phyloP scores from a whole-genome alignment of 73 alveolate genomes.

The Paramecium tetraurelia region DNA sequence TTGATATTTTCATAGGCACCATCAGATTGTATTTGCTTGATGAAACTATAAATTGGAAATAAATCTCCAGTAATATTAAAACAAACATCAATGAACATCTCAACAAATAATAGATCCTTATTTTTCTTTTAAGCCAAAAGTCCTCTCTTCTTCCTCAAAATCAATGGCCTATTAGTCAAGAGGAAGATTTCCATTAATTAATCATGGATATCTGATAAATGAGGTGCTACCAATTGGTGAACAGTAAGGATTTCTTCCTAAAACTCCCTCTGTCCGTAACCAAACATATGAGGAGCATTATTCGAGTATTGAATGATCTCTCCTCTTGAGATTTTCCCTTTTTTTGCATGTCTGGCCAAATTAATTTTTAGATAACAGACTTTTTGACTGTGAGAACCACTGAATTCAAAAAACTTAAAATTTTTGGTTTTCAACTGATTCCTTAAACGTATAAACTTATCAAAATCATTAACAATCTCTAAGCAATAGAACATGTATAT shows the following conservation, averaged over 20 bases:
- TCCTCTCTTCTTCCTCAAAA: constrained; percentile 5
- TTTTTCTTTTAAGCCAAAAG: not conserved
- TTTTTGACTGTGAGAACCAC: not conserved
- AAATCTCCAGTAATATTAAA: not conserved
- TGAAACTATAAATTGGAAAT: constrained; percentile 11
- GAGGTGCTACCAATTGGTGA: constrained; percentile 6
- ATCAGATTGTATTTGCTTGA: not conserved
- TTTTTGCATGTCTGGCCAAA: constrained; percentile 38
- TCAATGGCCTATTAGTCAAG: not conserved
- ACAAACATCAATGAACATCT: constrained; percentile 41
- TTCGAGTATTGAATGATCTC: not conserved
- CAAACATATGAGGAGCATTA: constrained; percentile 44
- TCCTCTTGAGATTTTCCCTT: constrained; percentile 41
- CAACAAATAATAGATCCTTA: not conserved
- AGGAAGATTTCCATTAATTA: constrained; percentile 18
- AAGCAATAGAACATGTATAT: not conserved
- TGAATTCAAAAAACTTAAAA: constrained; percentile 4
- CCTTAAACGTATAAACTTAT: constrained; percentile 2
- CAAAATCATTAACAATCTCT: not conserved
- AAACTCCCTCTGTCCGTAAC: constrained; percentile 22
- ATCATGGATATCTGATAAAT: constrained; percentile 17
- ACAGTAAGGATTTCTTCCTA: not conserved
- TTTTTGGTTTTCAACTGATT: not conserved
- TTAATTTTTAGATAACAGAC: constrained; percentile 18
- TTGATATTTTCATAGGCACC: not conserved